Percentiles rank a stretch among this genome's conserved stretches.
phyloP scores from a whole-genome alignment of 2,329 filamentous ascomycete genomes.

The Lecanosticta acicola region DNA sequence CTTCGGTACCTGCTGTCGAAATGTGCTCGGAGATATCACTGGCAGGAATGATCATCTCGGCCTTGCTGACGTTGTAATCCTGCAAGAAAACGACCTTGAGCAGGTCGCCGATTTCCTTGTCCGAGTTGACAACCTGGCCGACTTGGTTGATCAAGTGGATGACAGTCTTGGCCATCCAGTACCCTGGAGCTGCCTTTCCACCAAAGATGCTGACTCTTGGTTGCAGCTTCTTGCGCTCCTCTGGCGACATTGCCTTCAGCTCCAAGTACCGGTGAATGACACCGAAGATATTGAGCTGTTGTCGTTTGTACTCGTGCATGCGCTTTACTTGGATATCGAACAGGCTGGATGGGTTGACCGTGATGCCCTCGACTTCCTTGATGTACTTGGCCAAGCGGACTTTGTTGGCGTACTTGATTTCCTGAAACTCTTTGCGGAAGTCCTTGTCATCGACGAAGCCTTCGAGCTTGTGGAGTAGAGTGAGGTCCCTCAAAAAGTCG shows the following conservation, averaged over 20 bases:
- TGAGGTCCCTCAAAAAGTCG: conserved; percentile 86
- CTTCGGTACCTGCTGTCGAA: conserved; percentile 92
- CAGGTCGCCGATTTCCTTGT: conserved; percentile 83
- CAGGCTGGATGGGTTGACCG: conserved; percentile 78
- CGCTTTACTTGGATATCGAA: conserved; percentile 99
- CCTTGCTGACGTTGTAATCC: conserved; percentile 99
- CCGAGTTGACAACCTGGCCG: conserved; percentile 82
- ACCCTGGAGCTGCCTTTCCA: conserved; percentile 93
- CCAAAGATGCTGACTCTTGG: conserved; percentile 94
- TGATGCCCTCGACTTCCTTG: conserved; percentile 70
- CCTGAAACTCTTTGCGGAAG: conserved; percentile 91
- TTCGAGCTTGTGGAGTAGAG: conserved; percentile 78
- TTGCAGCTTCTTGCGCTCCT: conserved; percentile 78
- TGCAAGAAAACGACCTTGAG: conserved; percentile 96
- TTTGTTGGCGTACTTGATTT: conserved; percentile 97
- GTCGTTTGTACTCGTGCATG: conserved; percentile 96
- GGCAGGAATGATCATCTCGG: conserved; percentile 90
- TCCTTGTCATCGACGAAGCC: conserved; percentile 74
- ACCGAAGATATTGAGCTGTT: conserved; percentile 98
- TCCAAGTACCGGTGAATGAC: conserved; percentile 90
- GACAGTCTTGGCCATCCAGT: conserved; percentile 97
- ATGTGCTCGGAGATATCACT: conserved; percentile 98
- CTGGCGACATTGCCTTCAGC: conserved; percentile 77
- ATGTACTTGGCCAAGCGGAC: conserved; percentile 87
- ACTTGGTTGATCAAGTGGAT: conserved; percentile 96